phyloP scores from a whole-genome alignment of 164 flowering plant genomes.

The Chimonanthus salicifolius region DNA sequence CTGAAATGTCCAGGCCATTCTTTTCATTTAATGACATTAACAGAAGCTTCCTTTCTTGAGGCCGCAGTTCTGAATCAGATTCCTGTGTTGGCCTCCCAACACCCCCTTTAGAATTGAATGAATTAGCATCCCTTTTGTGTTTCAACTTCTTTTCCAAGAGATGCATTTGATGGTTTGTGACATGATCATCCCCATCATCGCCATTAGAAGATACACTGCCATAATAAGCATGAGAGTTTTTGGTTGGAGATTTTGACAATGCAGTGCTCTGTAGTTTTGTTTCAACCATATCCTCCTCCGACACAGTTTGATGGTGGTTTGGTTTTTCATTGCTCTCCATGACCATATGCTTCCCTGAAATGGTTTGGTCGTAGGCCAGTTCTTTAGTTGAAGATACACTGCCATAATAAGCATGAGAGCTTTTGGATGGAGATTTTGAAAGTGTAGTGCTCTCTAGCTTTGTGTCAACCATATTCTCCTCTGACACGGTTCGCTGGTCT shows the following conservation, averaged over 20 bases:
- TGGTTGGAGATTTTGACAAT: constrained; percentile 30
- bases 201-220: constrained; percentile 56
- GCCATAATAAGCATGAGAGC: too few species aligned
- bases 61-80: constrained; percentile 21
- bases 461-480: too few species aligned
- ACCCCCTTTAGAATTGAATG: constrained; percentile 12
- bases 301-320: constrained; percentile 9
- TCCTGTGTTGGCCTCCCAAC: constrained; percentile 11
- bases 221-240: constrained; percentile 42
- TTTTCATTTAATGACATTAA: constrained; percentile 17
- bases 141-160: constrained; percentile 10
- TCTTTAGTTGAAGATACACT: too few species aligned
- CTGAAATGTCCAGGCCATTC: constrained; percentile 8
- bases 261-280: constrained; percentile 12
- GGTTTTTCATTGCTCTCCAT: constrained; percentile 9
- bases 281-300: too few species aligned
- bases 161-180: constrained; percentile 16
- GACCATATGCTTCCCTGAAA: too few species aligned
- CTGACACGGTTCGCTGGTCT: not conserved
- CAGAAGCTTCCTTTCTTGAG: constrained; percentile 14
- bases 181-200: constrained; percentile 45
- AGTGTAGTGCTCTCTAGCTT: too few species aligned
- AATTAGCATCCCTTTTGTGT: constrained; percentile 12
- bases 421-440: too few species aligned
- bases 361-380: too few species aligned